Base-by-base conservation (phyloP, 2,329 filamentous ascomycete species). In the Apiospora aurea region DNA sequence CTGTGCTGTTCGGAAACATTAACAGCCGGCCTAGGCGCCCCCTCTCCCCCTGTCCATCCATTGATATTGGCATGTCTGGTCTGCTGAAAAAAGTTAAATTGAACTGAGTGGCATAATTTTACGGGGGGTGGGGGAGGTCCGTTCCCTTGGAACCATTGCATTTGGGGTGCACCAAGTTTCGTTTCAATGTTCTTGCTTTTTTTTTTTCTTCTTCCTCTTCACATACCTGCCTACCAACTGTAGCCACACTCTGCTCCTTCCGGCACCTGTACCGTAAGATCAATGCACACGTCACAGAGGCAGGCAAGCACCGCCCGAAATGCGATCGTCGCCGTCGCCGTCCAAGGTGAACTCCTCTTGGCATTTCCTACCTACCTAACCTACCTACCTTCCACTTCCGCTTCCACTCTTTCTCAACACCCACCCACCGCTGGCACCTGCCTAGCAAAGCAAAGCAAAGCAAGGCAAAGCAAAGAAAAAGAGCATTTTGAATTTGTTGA, bases 1-100 rank as follows among this genome's bases (percentile, higher is more conserved):
- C 64, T 71, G 41, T 69, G 69, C 64, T 71, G 41, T 69, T 70
- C 69, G 71, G 71, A 72, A 72, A 70, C 71, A 70, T 46, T 26
- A 34, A 70, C 21, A 70, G 68, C 71, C 71, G 71, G 26, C 51
- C 26, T 57, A 53, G 51, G 51, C 51, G 51, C 26, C 47, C 47
- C 41, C 3, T 3, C 41, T 43, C 41, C 41, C 41, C 8, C 8
- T 43, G 13, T 8, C 41, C 41, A 38, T 38, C 44, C 14, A 21
- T 46, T 46, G 57, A 41, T 64, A 64, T 41, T 64, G 57, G 57
- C 57, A 64, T 64, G 57, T 64, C 34, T 64, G 57, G 57, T 64
- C n/a, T 41, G 13, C 29, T 64, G 57, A 21, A 64, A 64, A 64
- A 64, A 64, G 57, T 64, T 64, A 64, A 64, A 64, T 64, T 64